phyloP scores from a whole-genome alignment of 2,329 filamentous ascomycete genomes.

The Leptographium procerum region DNA sequence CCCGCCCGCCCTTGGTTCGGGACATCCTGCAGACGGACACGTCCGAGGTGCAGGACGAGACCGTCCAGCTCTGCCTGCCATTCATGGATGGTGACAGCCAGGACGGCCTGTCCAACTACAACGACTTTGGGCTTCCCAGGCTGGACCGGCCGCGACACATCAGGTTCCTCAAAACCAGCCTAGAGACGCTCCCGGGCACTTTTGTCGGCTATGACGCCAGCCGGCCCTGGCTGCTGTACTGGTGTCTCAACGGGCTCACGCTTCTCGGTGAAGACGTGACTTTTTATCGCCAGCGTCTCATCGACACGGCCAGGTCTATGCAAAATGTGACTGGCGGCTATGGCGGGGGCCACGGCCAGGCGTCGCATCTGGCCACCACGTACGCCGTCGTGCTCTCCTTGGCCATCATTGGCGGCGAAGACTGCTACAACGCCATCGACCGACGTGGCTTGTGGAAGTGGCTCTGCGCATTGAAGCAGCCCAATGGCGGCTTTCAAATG shows the following conservation, averaged over 20 bases:
- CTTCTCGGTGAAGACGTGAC: conserved; percentile 64
- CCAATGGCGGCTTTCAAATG: conserved; percentile 82
- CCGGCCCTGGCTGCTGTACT: conserved; percentile 90
- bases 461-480: conserved; percentile 76
- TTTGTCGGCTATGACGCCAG: conserved; percentile 75
- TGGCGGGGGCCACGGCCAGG: conserved; percentile 85
- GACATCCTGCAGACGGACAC: conserved; percentile 59
- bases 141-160: conserved; percentile 56
- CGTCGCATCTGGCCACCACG: conserved; percentile 76
- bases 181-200: conserved; percentile 51
- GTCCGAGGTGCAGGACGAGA: conserved; percentile 56
- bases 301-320: conserved; percentile 65
- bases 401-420: conserved; percentile 61
- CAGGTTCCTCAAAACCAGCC: conserved; percentile 47
- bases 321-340: conserved; percentile 81
- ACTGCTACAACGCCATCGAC: conserved; percentile 63
- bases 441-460: conserved; percentile 82
- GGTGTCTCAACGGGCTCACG: conserved; percentile 66
- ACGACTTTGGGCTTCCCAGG: conserved; percentile 60
- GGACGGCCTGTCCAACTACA: conserved; percentile 46
- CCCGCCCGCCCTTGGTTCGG: conserved; percentile 45
- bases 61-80: conserved; percentile 56
- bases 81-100: conserved; percentile 48
- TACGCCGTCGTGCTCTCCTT: conserved; percentile 78
- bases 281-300: conserved; percentile 56